phyloP scores from a whole-genome alignment of 2,329 filamentous ascomycete species.

The Xylaria sp. region DNA sequence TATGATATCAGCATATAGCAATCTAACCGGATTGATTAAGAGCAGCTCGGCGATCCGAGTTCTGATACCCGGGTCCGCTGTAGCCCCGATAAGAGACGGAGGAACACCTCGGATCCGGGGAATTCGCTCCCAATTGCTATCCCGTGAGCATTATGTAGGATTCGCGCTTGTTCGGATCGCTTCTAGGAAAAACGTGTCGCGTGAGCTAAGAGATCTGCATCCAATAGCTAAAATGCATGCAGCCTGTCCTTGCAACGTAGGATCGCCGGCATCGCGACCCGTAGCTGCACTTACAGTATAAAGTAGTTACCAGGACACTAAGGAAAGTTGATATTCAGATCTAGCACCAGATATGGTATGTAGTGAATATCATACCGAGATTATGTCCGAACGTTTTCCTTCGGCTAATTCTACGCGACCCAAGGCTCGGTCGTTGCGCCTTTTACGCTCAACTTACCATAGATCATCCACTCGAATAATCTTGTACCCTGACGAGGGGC shows the following conservation, averaged over 20 bases:
- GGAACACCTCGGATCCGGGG: background rate
- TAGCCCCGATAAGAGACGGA: conserved; percentile 24
- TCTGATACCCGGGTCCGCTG: background rate
- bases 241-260: conserved; percentile 4
- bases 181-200: conserved; percentile 24
- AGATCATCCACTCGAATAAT: background rate
- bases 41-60: conserved; percentile 10
- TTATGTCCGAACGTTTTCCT: background rate
- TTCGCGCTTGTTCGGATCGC: conserved; percentile 20
- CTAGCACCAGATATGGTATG: background rate
- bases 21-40: conserved; percentile 10
- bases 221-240: conserved; percentile 11
- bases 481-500: background rate
- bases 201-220: conserved; percentile 30
- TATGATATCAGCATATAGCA: conserved; percentile 4
- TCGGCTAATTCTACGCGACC: background rate
- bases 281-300: background rate
- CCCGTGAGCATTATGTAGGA: conserved; percentile 11
- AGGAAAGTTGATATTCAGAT: conserved; percentile 1
- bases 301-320: background rate
- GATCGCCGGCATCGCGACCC: conserved; percentile 19
- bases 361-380: background rate
- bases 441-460: background rate
- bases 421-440: background rate
- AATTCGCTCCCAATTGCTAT: conserved; percentile 9